These are phyloP conservation scores for Termitomyces sp. DNA, from an alignment of 768 basidiomycete species.

Conservation along the genomic window DNA sequence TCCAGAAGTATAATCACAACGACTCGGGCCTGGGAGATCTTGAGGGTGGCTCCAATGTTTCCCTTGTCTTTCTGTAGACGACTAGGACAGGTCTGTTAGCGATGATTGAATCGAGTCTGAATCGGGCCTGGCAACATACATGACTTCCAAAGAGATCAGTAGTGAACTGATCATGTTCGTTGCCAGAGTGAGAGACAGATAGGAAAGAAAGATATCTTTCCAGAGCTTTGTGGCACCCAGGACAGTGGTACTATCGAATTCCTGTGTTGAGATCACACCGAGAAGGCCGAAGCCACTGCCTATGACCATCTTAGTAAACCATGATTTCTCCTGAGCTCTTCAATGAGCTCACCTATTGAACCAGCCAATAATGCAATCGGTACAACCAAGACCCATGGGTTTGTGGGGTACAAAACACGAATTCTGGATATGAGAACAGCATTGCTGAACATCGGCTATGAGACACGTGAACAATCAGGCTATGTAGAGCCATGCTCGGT, in stretches of 20 bases:
- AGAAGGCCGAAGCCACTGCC: conserved; percentile 13
- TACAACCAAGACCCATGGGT: background rate
- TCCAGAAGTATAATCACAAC: conserved; percentile 6
- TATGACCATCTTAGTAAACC: background rate
- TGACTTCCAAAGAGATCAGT: background rate
- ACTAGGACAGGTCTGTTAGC: background rate
- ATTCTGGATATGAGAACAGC: conserved; percentile 8
- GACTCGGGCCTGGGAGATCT: background rate
- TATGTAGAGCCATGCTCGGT: background rate
- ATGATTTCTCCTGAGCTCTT: background rate
- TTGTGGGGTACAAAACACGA: conserved; percentile 2
- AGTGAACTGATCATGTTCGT: conserved; percentile 4
- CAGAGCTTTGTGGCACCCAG: conserved; percentile 1
- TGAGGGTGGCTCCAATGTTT: background rate
- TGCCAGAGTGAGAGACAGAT: conserved; percentile 6
- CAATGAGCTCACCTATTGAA: conserved; percentile 5
- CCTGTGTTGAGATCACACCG: conserved; percentile 5
- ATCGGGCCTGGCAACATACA: background rate
- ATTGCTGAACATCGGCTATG: conserved; percentile 13
- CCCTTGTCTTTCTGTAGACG: background rate
- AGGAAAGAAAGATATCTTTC: conserved; percentile 10
- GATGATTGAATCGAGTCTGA: background rate
- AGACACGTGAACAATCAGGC: background rate
- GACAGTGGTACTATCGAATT: background rate
- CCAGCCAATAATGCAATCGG: conserved; percentile 7